Evolutionary conservation across 2,329 filamentous ascomycete genomes (phyloP).

Genomic region (Sporothrix luriei): DNA sequence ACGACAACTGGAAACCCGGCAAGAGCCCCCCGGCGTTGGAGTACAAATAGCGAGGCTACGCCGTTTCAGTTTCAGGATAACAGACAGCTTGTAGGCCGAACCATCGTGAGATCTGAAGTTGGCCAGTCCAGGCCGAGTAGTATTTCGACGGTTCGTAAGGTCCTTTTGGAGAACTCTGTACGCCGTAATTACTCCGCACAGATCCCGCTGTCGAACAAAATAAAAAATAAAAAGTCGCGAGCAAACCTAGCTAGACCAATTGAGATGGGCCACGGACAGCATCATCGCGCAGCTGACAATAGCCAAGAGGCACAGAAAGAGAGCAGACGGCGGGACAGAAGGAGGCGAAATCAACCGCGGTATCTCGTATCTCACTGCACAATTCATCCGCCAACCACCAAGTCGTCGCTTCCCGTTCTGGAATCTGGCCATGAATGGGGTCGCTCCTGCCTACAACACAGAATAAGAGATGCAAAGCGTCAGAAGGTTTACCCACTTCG

Average conservation of each 20-base stretch:
- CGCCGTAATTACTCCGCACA: no score
- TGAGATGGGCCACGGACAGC: no score
- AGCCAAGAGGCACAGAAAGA: not conserved
- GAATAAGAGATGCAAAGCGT: not conserved
- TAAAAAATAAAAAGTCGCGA: no score
- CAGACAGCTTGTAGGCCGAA: not conserved
- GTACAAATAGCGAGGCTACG: not conserved
- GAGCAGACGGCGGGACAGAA: not conserved
- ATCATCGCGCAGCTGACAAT: not conserved
- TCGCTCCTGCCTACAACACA: not conserved
- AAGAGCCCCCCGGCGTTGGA: not conserved
- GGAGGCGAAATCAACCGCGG: constrained; percentile 8
- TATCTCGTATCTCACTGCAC: not conserved
- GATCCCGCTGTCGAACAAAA: not conserved
- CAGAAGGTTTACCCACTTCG: not conserved
- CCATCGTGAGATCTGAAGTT: not conserved
- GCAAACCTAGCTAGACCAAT: not conserved
- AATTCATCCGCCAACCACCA: constrained; percentile 1
- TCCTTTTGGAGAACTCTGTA: no score
- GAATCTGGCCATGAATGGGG: not conserved
- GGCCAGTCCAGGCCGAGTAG: not conserved
- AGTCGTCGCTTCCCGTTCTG: constrained; percentile 1
- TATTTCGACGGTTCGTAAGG: no score
- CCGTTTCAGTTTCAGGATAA: constrained; percentile 11
- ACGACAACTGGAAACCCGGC: not conserved